Evolutionary conservation across 2,329 filamentous ascomycete species (phyloP).

Genomic region (Colletotrichum orchidophilum): DNA sequence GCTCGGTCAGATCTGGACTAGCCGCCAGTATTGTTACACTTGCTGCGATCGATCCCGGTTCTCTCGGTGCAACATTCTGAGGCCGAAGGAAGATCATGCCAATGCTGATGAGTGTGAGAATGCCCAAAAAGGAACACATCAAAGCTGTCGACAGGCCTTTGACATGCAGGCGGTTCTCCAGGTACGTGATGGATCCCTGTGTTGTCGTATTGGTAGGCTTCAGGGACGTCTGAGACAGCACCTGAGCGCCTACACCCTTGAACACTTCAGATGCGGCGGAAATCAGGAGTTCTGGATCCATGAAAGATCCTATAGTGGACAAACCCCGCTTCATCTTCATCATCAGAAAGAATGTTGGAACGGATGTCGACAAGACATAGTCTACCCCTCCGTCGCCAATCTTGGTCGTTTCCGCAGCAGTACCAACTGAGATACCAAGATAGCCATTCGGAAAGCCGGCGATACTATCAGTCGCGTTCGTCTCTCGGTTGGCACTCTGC

Average conservation of each 20-base stretch:
- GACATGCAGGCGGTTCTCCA: slow-evolving; percentile 23
- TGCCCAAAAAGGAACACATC: slow-evolving; percentile 23
- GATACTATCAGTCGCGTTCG: slow-evolving; percentile 2
- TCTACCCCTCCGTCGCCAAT: slow-evolving; percentile 36
- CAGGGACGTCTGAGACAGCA: slow-evolving; percentile 8
- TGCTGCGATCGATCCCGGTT: slow-evolving; percentile 26
- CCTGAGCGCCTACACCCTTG: slow-evolving; percentile 28
- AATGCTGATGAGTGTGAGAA: background rate
- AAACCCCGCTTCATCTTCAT: slow-evolving; percentile 37
- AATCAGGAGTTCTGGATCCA: slow-evolving; percentile 32
- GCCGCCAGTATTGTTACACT: slow-evolving; percentile 21
- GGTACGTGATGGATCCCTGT: slow-evolving; percentile 6
- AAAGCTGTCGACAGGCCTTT: slow-evolving; percentile 19
- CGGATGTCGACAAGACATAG: slow-evolving; percentile 35
- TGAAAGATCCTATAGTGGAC: slow-evolving; percentile 27
- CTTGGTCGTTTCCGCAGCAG: slow-evolving; percentile 26
- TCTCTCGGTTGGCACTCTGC: slow-evolving; percentile 13
- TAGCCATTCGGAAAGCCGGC: slow-evolving; percentile 29
- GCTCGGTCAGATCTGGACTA: slow-evolving; percentile 16
- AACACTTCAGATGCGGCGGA: slow-evolving; percentile 10
- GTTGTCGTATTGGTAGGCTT: slow-evolving; percentile 8
- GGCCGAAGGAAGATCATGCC: slow-evolving; percentile 23
- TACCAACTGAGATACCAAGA: slow-evolving; percentile 32
- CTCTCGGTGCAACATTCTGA: slow-evolving; percentile 8
- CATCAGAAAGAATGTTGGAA: slow-evolving; percentile 39